Percentiles rank a stretch among this genome's conserved stretches.
Conservation (phyloP, 345 rosid genomes). For the Brassica carinata region DNA sequence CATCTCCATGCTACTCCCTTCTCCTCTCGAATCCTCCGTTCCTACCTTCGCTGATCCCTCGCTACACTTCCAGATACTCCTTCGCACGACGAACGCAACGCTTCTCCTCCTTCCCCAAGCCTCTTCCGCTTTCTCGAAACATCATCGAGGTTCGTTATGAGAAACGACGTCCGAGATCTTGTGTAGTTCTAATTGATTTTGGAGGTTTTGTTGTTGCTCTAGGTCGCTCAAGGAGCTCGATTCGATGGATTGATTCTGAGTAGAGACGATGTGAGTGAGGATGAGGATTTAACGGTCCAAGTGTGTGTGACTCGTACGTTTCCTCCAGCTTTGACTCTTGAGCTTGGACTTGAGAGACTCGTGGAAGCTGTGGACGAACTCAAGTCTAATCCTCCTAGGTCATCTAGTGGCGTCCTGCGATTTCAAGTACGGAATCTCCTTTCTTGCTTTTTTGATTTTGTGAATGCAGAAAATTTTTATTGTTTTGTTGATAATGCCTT, state of each 20-base stretch:
- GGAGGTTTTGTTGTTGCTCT: not conserved
- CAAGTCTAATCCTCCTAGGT: slow-evolving; percentile 62
- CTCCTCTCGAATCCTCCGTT: slow-evolving; percentile 32
- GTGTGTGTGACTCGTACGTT: slow-evolving; percentile 64
- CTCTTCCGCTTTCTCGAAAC: slow-evolving; percentile 34
- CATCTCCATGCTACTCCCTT: slow-evolving; percentile 17
- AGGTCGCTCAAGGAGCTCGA: slow-evolving; percentile 52
- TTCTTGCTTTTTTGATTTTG: not conserved
- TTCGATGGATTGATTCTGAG: slow-evolving; percentile 61
- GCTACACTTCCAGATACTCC: slow-evolving; percentile 19
- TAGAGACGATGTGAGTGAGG: slow-evolving; percentile 42
- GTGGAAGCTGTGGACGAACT: slow-evolving; percentile 59
- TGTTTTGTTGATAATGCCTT: not conserved
- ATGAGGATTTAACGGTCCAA: slow-evolving; percentile 55
- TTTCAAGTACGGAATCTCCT: slow-evolving; percentile 59
- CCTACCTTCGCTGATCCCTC: slow-evolving; percentile 28
- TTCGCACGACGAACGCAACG: slow-evolving; percentile 22
- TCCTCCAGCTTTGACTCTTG: slow-evolving; percentile 83
- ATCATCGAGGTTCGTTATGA: slow-evolving; percentile 7
- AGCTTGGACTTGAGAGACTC: slow-evolving; percentile 61
- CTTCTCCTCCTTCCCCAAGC: slow-evolving; percentile 33
- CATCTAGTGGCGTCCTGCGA: slow-evolving; percentile 60
- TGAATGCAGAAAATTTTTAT: not conserved
- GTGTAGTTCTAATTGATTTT: slow-evolving; percentile 4
- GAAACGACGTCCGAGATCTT: not conserved